A percentile compares a stretch with the other conserved stretches of the same genome.
Conservation (phyloP, 192 early-diverging fungal genomes). For the Geranomyces variabilis region DNA sequence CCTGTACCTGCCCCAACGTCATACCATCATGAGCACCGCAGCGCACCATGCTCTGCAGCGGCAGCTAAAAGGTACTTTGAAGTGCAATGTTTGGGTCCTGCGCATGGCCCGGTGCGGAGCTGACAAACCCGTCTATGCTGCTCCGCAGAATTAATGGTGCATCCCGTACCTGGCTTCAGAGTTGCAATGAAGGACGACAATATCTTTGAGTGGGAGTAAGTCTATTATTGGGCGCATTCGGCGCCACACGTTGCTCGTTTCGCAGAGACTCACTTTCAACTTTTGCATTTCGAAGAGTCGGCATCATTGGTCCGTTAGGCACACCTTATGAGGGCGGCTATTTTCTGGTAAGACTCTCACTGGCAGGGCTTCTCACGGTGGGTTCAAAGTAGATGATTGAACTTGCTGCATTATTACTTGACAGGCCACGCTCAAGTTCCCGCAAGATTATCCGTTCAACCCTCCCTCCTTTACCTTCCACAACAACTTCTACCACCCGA, state of each 20-base stretch:
- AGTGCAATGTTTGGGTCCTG: too few relatives aligned
- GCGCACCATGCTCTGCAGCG: slow-evolving; percentile 45
- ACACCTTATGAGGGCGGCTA: slow-evolving; percentile 62
- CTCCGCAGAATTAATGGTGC: slow-evolving; percentile 48
- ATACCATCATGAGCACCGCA: slow-evolving; percentile 8
- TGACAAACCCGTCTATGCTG: background rate
- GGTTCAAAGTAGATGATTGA: too few relatives aligned
- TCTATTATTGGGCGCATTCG: slow-evolving; percentile 3
- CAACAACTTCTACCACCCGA: slow-evolving; percentile 58
- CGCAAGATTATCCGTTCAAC: slow-evolving; percentile 60
- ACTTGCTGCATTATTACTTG: too few relatives aligned
- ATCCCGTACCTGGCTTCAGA: slow-evolving; percentile 57
- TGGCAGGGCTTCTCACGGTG: too few relatives aligned
- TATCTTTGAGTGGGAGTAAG: slow-evolving; percentile 59
- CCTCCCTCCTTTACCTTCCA: slow-evolving; percentile 61
- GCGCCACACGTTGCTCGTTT: too few relatives aligned
- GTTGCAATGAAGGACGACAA: slow-evolving; percentile 59
- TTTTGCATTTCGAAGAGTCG: slow-evolving; percentile 38
- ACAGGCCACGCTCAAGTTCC: slow-evolving; percentile 62
- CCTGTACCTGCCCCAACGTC: too few relatives aligned
- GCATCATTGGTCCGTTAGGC: slow-evolving; percentile 59
- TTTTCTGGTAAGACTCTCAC: slow-evolving; percentile 43
- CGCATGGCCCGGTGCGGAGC: background rate
- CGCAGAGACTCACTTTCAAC: background rate
- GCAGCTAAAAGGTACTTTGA: slow-evolving; percentile 55